Percentiles rank a stretch among this genome's conserved stretches.
Conservation (phyloP, 2,329 filamentous ascomycete species). For the Uncinocarpus reesii region DNA sequence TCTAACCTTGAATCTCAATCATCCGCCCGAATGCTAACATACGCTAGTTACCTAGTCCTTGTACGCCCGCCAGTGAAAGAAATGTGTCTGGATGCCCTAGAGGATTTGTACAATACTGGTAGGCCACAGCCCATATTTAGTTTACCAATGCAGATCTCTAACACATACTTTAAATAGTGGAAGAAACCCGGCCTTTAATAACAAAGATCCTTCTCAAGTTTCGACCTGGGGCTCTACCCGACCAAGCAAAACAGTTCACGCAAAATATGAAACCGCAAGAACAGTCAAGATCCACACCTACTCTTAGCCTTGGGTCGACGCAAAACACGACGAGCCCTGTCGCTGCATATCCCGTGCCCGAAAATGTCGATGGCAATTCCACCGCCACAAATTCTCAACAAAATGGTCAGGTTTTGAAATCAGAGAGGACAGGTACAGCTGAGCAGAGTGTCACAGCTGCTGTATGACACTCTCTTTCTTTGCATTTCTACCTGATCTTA, state of each 20-base stretch:
- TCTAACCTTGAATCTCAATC: neutral
- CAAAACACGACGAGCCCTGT: neutral
- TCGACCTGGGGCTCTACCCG: conserved; percentile 38
- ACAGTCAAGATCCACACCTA: neutral
- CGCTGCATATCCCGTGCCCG: neutral
- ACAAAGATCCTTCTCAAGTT: conserved; percentile 47
- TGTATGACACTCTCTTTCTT: neutral
- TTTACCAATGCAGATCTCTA: neutral
- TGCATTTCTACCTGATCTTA: neutral
- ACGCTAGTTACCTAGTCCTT: conserved; percentile 44
- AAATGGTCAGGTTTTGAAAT: neutral
- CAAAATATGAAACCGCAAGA: neutral
- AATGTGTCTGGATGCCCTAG: conserved; percentile 47
- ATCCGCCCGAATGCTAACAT: neutral
- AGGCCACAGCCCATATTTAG: conserved; percentile 21
- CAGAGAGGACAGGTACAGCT: neutral
- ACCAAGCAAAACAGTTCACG: conserved; percentile 10
- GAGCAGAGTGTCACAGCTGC: neutral
- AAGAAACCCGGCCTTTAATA: conserved; percentile 39
- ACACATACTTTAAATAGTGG: conserved; percentile 25
- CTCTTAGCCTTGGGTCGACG: neutral
- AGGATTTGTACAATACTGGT: conserved; percentile 49
- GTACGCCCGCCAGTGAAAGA: conserved; percentile 51
- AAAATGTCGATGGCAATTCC: neutral
- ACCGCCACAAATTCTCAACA: neutral